Percentiles rank a stretch among this genome's conserved stretches.
phyloP scores from a whole-genome alignment of 129 eudicot species.

The Scalesia atractyloides region DNA sequence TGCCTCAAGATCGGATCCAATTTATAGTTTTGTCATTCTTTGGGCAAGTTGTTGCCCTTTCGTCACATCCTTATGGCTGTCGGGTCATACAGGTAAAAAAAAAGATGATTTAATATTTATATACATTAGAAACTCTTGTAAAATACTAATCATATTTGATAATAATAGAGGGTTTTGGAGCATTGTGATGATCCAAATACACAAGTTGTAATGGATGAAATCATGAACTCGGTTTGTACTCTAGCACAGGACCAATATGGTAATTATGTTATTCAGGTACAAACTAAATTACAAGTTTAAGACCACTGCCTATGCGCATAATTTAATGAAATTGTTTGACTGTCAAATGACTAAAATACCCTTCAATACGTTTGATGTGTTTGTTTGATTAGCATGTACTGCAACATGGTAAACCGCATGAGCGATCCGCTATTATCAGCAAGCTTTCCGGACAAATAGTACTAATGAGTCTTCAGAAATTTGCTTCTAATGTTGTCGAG shows the following conservation, averaged over 20 bases:
- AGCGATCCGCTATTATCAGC: slow-evolving; percentile 63
- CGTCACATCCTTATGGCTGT: slow-evolving; percentile 85
- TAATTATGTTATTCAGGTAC: slow-evolving; percentile 95
- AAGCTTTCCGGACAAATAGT: slow-evolving; percentile 77
- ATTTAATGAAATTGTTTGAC: background rate
- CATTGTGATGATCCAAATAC: slow-evolving; percentile 80
- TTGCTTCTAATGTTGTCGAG: slow-evolving; percentile 91
- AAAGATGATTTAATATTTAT: background rate
- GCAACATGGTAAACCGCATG: slow-evolving; percentile 78
- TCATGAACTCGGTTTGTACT: slow-evolving; percentile 74
- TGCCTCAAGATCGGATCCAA: slow-evolving; percentile 63
- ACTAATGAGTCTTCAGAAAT: slow-evolving; percentile 88
- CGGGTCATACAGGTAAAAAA: slow-evolving; percentile 71
- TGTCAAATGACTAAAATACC: background rate
- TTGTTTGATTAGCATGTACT: slow-evolving; percentile 65
- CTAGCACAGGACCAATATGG: slow-evolving; percentile 96
- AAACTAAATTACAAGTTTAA: background rate
- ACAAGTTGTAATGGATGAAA: slow-evolving; percentile 78
- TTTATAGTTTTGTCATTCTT: slow-evolving; percentile 65
- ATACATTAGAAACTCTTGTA: slow-evolving; percentile 2
- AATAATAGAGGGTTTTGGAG: slow-evolving; percentile 82
- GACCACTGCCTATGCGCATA: background rate
- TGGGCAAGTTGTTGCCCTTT: slow-evolving; percentile 75
- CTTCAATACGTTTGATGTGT: background rate
- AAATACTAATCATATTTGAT: slow-evolving; percentile 6